Evolutionary conservation across 1,284 basidiomycete genomes (phyloP).

Genomic region (Cutaneotrichosporon spelunceum): DNA sequence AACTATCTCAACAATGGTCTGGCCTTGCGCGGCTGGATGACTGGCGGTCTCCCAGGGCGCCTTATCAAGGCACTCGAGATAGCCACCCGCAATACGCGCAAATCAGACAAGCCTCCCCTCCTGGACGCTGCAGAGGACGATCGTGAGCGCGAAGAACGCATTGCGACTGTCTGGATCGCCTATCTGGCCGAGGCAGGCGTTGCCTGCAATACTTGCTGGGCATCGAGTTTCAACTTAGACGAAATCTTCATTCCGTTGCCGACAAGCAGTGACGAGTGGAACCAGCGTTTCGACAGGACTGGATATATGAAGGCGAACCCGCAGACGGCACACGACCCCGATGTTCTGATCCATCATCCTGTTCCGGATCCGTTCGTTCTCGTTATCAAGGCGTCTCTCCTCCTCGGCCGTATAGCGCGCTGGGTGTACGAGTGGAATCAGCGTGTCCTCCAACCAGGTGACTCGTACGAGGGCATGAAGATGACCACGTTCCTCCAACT

Average conservation of each 20-base stretch:
- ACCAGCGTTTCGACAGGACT: constrained; percentile 10
- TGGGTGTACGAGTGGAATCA: constrained; percentile 43
- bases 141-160: constrained; percentile 38
- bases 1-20: constrained; percentile 38
- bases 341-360: constrained; percentile 38
- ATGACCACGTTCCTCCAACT: constrained; percentile 28
- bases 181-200: constrained; percentile 38
- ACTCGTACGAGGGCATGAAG: constrained; percentile 28
- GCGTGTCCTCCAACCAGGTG: constrained; percentile 31
- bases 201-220: constrained; percentile 35
- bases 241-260: constrained; percentile 36
- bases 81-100: constrained; percentile 29
- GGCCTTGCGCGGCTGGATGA: constrained; percentile 40
- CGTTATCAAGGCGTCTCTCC: constrained; percentile 34
- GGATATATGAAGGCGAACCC: constrained; percentile 32
- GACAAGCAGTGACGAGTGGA: constrained; percentile 30
- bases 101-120: constrained; percentile 34
- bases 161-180: constrained; percentile 41
- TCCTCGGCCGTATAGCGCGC: constrained; percentile 29
- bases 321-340: constrained; percentile 32
- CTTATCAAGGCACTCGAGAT: constrained; percentile 42
- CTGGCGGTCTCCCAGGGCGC: constrained; percentile 29
- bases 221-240: constrained; percentile 26
- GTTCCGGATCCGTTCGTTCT: constrained; percentile 40
- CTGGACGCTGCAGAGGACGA: constrained; percentile 24